Evolutionary conservation across 805 yeast species (phyloP).

Genomic region (Myxozyma melibiosi): DNA sequence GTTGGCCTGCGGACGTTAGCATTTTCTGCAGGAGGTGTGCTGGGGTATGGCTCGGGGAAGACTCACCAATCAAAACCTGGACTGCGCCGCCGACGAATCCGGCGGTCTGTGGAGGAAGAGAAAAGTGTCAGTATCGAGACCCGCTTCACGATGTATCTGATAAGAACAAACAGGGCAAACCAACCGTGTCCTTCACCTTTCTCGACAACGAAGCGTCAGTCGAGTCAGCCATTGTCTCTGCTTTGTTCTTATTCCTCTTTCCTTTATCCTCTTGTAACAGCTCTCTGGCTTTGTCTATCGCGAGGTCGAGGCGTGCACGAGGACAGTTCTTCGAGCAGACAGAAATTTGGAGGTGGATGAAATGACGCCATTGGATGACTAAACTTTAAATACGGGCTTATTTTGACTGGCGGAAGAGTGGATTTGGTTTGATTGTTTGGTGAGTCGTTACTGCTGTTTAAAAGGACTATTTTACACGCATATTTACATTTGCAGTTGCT

Average conservation of each 20-base stretch:
- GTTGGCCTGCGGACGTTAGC: slow-evolving; percentile 22
- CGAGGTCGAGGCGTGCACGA: too few species aligned
- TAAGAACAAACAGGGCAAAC: background rate
- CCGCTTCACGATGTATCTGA: background rate
- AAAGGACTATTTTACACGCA: too few species aligned
- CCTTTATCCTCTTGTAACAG: too few species aligned
- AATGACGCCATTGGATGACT: slow-evolving; percentile 10
- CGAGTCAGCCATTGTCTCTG: slow-evolving; percentile 30
- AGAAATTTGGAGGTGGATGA: too few species aligned
- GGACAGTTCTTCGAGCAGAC: too few species aligned
- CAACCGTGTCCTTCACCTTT: slow-evolving; percentile 54
- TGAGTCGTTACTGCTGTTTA: too few species aligned
- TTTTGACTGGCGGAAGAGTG: too few species aligned
- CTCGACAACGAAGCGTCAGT: slow-evolving; percentile 39
- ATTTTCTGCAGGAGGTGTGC: background rate
- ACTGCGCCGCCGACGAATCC: slow-evolving; percentile 60
- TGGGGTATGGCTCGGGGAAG: slow-evolving; percentile 35
- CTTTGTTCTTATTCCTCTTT: background rate
- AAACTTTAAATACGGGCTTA: slow-evolving; percentile 4
- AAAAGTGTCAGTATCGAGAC: slow-evolving; percentile 41
- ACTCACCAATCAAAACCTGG: slow-evolving; percentile 62
- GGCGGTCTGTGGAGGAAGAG: slow-evolving; percentile 43
- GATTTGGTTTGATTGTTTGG: too few species aligned
- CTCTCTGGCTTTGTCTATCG: background rate
- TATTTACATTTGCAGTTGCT: too few species aligned